Conservation (phyloP, 768 basidiomycete species). For the Tulasnella sp. region DNA sequence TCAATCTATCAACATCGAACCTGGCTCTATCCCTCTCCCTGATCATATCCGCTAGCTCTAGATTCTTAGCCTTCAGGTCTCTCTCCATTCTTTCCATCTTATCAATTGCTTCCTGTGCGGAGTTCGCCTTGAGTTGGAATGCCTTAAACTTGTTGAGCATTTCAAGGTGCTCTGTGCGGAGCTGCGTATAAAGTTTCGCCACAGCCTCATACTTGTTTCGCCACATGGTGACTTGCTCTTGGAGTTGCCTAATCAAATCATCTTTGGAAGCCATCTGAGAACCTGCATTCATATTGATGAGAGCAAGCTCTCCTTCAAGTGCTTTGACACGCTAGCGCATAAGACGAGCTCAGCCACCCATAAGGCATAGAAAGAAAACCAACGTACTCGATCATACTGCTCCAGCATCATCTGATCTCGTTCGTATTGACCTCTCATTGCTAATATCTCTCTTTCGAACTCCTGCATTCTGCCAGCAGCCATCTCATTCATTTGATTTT, state of each 20-base stretch:
- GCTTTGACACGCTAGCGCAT: constrained; percentile 76
- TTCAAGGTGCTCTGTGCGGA: constrained; percentile 93
- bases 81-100: constrained; percentile 98
- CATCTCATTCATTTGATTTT: constrained; percentile 54
- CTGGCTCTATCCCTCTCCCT: constrained; percentile 91
- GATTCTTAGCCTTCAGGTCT: constrained; percentile 95
- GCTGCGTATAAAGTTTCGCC: constrained; percentile 95
- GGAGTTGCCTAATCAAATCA: constrained; percentile 86
- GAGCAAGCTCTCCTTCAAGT: constrained; percentile 75
- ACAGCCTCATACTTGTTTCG: constrained; percentile 97
- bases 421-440: constrained; percentile 93
- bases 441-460: constrained; percentile 79
- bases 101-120: constrained; percentile 95
- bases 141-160: constrained; percentile 96
- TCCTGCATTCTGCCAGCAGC: constrained; percentile 64
- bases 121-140: constrained; percentile 94
- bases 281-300: constrained; percentile 59
- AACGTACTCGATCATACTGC: constrained; percentile 84
- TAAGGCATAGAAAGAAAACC: neutral
- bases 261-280: constrained; percentile 87
- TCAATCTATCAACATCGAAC: constrained; percentile 88
- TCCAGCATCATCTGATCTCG: constrained; percentile 95
- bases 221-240: constrained; percentile 94
- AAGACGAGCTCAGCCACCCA: constrained; percentile 6
- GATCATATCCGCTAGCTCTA: constrained; percentile 98